Evolutionary conservation across 768 basidiomycete species (phyloP).

Genomic region (Boletus edulis): DNA sequence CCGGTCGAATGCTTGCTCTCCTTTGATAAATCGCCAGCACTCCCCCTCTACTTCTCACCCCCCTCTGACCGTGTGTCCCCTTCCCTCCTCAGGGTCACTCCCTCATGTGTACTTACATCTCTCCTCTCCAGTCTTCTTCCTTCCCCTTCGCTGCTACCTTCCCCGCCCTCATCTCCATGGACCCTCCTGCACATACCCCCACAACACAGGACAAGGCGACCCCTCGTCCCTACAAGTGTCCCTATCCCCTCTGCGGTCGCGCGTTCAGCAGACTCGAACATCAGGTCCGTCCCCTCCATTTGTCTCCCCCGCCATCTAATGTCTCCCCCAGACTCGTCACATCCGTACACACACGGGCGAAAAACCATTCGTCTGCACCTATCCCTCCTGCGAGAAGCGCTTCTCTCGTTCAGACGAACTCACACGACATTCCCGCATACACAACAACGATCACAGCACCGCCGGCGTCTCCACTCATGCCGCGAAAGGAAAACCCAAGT

Average conservation of each 20-base stretch:
- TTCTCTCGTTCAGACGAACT: conserved; percentile 99
- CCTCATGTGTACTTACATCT: conserved; percentile 31
- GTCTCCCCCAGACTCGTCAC: conserved; percentile 75
- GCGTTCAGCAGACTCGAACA: conserved; percentile 97
- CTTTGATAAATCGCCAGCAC: conserved; percentile 21
- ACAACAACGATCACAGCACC: conserved; percentile 56
- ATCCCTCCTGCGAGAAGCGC: conserved; percentile 94
- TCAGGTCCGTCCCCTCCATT: conserved; percentile 55
- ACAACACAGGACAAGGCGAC: conserved; percentile 38
- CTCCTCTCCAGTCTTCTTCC: conserved; percentile 18
- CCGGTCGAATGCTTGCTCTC: conserved; percentile 10
- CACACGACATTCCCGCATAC: conserved; percentile 93
- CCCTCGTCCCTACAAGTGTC: conserved; percentile 93
- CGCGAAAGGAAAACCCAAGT: conserved; percentile 29
- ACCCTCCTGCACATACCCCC: conserved; percentile 8
- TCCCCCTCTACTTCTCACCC: not conserved
- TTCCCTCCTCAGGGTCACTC: conserved; percentile 16
- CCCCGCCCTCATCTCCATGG: conserved; percentile 23
- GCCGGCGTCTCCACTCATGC: conserved; percentile 17
- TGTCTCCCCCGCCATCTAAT: conserved; percentile 7
- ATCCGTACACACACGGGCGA: conserved; percentile 98
- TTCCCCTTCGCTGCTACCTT: conserved; percentile 12
- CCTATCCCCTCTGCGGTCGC: conserved; percentile 85
- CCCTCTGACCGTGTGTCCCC: conserved; percentile 9
- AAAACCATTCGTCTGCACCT: conserved; percentile 92